Conservation (phyloP, 2,329 filamentous ascomycete species). For the Claviceps sorghi region DNA sequence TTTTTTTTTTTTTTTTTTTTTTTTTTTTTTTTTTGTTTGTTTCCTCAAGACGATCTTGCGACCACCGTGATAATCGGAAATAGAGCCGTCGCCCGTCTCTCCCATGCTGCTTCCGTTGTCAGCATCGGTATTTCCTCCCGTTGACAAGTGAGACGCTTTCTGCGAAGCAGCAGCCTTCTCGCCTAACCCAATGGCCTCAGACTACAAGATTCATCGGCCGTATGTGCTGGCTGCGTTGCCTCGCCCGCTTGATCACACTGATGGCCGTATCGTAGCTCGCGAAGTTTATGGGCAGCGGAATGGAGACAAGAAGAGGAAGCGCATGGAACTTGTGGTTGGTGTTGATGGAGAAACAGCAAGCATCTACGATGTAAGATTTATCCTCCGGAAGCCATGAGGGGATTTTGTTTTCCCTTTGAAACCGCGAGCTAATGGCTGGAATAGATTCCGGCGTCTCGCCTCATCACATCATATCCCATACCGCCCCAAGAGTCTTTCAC, state of each 20-base stretch:
- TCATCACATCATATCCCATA: constrained; percentile 53
- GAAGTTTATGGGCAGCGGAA: constrained; percentile 47
- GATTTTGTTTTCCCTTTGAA: no score
- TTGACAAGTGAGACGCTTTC: not conserved
- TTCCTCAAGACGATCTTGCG: constrained; percentile 13
- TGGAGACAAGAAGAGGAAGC: constrained; percentile 45
- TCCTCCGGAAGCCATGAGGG: not conserved
- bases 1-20: no score
- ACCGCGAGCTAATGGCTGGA: constrained; percentile 1
- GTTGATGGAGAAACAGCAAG: constrained; percentile 52
- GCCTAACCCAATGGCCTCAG: constrained; percentile 34
- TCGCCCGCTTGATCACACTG: constrained; percentile 37
- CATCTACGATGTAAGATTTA: constrained; percentile 44
- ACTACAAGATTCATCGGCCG: constrained; percentile 49
- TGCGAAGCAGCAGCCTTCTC: not conserved
- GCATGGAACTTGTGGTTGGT: constrained; percentile 48
- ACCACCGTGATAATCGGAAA: not conserved
- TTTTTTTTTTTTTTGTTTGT: constrained; percentile 24
- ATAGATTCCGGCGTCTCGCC: constrained; percentile 44
- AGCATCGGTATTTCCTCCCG: not conserved
- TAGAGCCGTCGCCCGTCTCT: not conserved
- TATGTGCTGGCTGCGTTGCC: constrained; percentile 47
- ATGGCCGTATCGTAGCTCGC: constrained; percentile 39
- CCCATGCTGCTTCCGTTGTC: not conserved
- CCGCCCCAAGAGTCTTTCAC: constrained; percentile 50